Base-by-base conservation (phyloP, 306 rosid species). In the Fragaria iinumae region DNA sequence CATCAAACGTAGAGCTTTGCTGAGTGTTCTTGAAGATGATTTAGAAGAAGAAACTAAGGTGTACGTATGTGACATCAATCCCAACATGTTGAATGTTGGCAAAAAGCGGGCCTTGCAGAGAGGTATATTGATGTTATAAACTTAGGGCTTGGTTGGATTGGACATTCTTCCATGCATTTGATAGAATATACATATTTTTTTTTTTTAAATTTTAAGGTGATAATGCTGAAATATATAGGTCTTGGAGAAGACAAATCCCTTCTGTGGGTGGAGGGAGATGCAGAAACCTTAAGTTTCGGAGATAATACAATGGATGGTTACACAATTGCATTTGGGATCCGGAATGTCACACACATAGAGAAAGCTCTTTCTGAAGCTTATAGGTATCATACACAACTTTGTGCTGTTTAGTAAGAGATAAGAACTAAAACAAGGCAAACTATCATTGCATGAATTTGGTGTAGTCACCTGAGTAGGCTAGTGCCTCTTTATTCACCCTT, bases 291-390 rank as follows among this genome's bases (percentile, higher is more conserved):
- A 82, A 77, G 77, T 76, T 92, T 92, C 64, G 68, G 80, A 78
- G 86, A 87, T 74, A 84, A 88, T 84, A 86, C 97, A 77, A 89
- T 95, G 97, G 97, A 95, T 88, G 96, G 97, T 86, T 95, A 92
- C 83, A 92, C 98, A 45, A 90, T 95, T 88, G 98, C 97, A 34
- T 95, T 95, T 79, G 98, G 97, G 81, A 95, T 95, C 79, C 86
- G 98, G 77, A 95, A 92, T 79, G 98, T 95, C 64, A 92, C 98
- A 20, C 97, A 90, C 88, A 92, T 90, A 45, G 99, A 95, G 91
- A 90, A 86, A 80, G 98, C 79, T 67, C 91, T 95, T 20, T 83
- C 82, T 67, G 99, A 95, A 87, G 98, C 96, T 73, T 84, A 86
- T 45, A 88, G 93, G 98, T 92, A 79, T 77, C 77, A 47, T 74